Evolutionary conservation across 345 rosid genomes (phyloP), one percentile per base, ranked within the genome.

Genomic region (Linum usitatissimum): DNA sequence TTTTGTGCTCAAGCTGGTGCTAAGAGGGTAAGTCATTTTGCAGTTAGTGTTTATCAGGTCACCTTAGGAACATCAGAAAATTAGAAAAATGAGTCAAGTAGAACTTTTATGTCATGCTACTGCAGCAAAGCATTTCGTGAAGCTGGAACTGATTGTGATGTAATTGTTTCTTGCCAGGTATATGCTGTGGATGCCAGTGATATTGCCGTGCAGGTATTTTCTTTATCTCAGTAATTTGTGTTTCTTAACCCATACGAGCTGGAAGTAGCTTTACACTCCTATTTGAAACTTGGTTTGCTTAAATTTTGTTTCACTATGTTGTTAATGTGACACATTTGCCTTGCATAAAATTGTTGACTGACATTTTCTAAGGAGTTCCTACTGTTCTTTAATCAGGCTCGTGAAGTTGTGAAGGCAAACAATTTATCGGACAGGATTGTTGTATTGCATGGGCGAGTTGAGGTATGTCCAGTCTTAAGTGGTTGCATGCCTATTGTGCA

Each of bases 1-100:
- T 93, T 93, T 78, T 93, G 99, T 82, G 94, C 96, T 66, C 94
- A 87, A 77, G 99, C 97, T 63, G 99, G 99, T 59, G 99, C 99
- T 4, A 90, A 83, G 71, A 81, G 96, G 82, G 99, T 93, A 83
- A 63, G 70, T 15, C 12, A 18, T 60, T 34, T 65, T 19, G 61
- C 31, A 65, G 53, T 51, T 49, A 7, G n/a, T 74, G 30, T 53
- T 30, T 42, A 9, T 68, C 6, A 31, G 36, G 36, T 2, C 36
- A 34, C 8, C 38, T 31, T 2, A 31, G 36, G 3, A 34, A 34
- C 38, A 34, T 34, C 36, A 34, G 28, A 23, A 23, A 23, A 23
- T 23, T 34, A 34, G 38, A 34, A 34, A 4, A 1, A 34, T 4
- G 8, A 34, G 38, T 4, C 38, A 3, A 34, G 38, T 34, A 4